Conservation (phyloP, 2,329 filamentous ascomycete genomes). For the Blastomyces gilchristii region DNA sequence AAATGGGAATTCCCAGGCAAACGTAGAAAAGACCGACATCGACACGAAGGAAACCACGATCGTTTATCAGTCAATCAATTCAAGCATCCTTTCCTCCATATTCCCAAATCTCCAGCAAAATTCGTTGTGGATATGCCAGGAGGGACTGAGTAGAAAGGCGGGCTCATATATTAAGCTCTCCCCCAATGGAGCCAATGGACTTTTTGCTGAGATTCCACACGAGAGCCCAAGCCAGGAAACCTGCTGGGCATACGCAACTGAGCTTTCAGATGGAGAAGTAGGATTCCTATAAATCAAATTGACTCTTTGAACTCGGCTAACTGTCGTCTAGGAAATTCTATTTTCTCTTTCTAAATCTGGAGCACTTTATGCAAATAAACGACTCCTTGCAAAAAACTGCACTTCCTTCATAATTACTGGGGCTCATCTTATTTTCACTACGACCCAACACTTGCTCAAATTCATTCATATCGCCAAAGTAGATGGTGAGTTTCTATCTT, state of each 20-base stretch:
- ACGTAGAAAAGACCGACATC: constrained; percentile 26
- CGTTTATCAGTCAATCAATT: constrained; percentile 24
- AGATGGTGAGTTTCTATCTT: constrained; percentile 45
- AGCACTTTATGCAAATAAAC: constrained; percentile 65
- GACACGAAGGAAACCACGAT: constrained; percentile 25
- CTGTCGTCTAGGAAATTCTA: constrained; percentile 33
- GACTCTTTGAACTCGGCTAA: constrained; percentile 14
- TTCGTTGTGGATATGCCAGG: constrained; percentile 31
- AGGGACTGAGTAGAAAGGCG: constrained; percentile 18
- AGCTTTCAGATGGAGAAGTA: constrained; percentile 34
- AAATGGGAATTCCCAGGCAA: constrained; percentile 22
- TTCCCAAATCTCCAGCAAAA: constrained; percentile 26
- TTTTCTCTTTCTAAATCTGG: constrained; percentile 66
- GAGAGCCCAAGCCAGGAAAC: constrained; percentile 29
- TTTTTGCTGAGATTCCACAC: constrained; percentile 10
- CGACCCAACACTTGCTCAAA: constrained; percentile 83
- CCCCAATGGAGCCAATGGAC: constrained; percentile 13
- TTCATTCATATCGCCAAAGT: constrained; percentile 70
- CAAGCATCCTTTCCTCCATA: constrained; percentile 29
- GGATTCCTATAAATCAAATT: constrained; percentile 7
- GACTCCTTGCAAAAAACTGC: constrained; percentile 69
- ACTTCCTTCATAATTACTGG: constrained; percentile 80
- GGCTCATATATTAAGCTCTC: constrained; percentile 27
- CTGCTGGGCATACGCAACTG: constrained; percentile 30
- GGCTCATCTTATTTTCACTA: constrained; percentile 82